Evolutionary conservation across 179 eudicot species (phyloP).

Genomic region (Sideroxylon spinosum): DNA sequence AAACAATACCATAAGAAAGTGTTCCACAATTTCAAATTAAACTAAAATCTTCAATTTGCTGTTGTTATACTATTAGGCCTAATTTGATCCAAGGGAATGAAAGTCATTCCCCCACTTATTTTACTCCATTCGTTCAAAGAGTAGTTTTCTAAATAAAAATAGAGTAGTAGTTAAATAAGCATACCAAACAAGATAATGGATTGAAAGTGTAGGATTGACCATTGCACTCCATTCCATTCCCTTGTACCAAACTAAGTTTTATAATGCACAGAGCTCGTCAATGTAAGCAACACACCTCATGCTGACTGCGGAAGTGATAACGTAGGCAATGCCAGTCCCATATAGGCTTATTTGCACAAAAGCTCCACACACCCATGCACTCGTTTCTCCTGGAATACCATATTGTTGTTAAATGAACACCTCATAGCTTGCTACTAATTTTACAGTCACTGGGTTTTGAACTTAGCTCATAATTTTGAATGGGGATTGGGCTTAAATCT

Average conservation of each 20-base stretch:
- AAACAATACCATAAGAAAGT: not conserved
- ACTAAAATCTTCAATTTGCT: not conserved
- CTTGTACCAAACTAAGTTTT: too few species aligned
- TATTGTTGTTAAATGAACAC: not conserved
- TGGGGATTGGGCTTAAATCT: not conserved
- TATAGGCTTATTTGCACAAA: slow-evolving; percentile 5
- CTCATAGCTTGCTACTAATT: too few species aligned
- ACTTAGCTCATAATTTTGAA: not conserved
- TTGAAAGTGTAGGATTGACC: too few species aligned
- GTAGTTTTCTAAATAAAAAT: too few species aligned
- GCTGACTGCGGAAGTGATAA: slow-evolving; percentile 23
- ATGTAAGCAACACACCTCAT: slow-evolving; percentile 9
- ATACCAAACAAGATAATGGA: too few species aligned
- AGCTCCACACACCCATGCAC: slow-evolving; percentile 9
- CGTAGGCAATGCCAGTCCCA: slow-evolving; percentile 18
- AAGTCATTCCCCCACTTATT: too few species aligned
- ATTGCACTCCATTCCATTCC: too few species aligned
- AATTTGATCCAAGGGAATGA: not conserved
- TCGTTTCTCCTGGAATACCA: slow-evolving; percentile 10
- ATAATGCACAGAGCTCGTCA: not conserved
- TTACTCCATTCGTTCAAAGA: too few species aligned
- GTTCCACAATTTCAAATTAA: not conserved
- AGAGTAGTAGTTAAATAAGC: too few species aligned
- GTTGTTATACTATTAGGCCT: not conserved
- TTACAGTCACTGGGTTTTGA: not conserved